Evolutionary conservation across 108 stramenopile species (phyloP), one percentile per base, ranked within the genome.

Genomic region (Skeletonema costatum): DNA sequence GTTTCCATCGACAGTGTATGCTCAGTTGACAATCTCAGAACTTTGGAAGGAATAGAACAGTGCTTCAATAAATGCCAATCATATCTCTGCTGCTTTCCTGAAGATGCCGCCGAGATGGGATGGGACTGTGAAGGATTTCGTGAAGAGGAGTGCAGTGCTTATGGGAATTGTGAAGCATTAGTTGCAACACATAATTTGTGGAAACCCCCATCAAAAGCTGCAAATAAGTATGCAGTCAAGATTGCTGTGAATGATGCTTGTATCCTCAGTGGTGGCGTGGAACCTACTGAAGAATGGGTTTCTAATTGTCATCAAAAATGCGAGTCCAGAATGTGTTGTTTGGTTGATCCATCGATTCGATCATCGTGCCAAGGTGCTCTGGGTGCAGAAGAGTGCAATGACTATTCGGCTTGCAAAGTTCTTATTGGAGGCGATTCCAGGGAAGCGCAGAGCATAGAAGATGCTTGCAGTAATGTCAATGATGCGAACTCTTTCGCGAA

Each of bases 241-340:
- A 60, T 44, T 44, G 36, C 61, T 31, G 71, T 72, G 42, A 62
- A 60, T 29, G 30, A 72, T 44, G 71, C 61, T 14, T 72, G 71
- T 29, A 50, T 72, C 12, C 61, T 60, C 39, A 14, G 13, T 21
- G 44, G 30, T 42, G 44, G 32, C 44, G 16, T 30, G 17, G 61
- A 60, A 31, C 38, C 61, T 42, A 63, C 59, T 62, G 36, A n/a
- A 12, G 60, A 46, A 41, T 72, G 71, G 71, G 60, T 61, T 30
- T 36, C 71, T 38, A 39, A 72, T 30, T 72, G 71, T 62, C 71
- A 72, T 42, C 10, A 44, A 39, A 42, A 61, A 13, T 72, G 71
- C 35, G 71, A 58, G 61, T 17, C 71, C 30, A 33, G 71, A 38
- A 33, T 72, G 60, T 72, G 71, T 39, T 72, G 71, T 13, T 48